These are phyloP conservation scores for Coemansia sp. DNA, from an alignment of 192 early-diverging fungal species.

Conservation along the genomic window DNA sequence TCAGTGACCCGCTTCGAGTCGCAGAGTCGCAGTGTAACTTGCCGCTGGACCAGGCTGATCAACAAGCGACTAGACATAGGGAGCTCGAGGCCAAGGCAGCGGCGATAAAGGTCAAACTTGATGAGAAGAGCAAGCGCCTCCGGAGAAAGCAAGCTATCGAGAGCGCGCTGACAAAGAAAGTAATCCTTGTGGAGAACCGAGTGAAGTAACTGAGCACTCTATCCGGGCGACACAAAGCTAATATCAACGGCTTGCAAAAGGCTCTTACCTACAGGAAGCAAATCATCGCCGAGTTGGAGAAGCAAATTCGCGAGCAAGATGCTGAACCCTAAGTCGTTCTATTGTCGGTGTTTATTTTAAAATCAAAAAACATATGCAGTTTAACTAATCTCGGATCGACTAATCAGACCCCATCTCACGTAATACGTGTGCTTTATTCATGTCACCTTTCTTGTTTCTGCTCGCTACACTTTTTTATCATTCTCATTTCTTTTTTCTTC, in stretches of 20 bases:
- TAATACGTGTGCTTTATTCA: background rate
- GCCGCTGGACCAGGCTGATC: background rate
- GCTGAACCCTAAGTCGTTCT: background rate
- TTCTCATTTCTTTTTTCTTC: background rate
- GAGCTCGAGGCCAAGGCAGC: background rate
- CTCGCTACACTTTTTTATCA: background rate
- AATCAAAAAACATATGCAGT: background rate
- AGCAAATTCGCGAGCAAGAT: background rate
- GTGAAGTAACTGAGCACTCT: background rate
- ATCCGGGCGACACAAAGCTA: background rate
- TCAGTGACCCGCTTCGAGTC: background rate
- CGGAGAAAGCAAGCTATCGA: background rate
- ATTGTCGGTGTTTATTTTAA: background rate
- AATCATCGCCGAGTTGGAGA: background rate
- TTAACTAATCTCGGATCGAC: background rate
- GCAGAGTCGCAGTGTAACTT: background rate
- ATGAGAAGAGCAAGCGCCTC: background rate
- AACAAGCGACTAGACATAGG: background rate
- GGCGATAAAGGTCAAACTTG: background rate
- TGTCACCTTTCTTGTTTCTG: background rate
- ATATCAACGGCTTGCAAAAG: background rate
- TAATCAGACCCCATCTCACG: background rate
- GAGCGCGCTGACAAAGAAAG: background rate
- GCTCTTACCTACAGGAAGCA: background rate
- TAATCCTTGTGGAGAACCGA: background rate